Percentiles rank a stretch among this genome's conserved stretches.
Evolutionary conservation across 306 rosid species (phyloP).

Genomic region (Pterocarpus santalinus): DNA sequence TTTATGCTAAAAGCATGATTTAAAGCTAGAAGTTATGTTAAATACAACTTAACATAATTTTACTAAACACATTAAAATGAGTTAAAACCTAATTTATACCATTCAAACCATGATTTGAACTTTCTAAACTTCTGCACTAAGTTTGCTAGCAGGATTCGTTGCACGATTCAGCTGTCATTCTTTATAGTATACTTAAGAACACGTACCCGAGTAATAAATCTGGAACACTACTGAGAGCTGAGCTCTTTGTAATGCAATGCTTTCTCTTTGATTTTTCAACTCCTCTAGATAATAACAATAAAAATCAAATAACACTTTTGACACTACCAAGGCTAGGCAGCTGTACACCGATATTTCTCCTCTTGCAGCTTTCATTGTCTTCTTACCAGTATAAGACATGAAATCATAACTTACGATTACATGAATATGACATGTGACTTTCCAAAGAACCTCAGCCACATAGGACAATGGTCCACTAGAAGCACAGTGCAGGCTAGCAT

Average conservation of each 20-base stretch:
- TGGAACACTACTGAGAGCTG: not conserved
- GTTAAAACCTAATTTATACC: too few species aligned
- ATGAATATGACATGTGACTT: conserved; percentile 24
- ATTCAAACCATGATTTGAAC: too few species aligned
- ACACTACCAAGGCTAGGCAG: not conserved
- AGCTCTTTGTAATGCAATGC: not conserved
- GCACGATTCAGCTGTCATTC: not conserved
- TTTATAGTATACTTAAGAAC: not conserved
- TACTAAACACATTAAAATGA: too few species aligned
- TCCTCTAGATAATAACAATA: not conserved
- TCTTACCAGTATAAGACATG: not conserved
- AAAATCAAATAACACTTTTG: not conserved
- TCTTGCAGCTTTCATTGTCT: not conserved
- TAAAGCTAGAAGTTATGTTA: too few species aligned
- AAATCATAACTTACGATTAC: conserved; percentile 3
- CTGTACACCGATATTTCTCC: not conserved
- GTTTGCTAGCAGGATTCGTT: not conserved
- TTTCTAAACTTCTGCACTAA: too few species aligned
- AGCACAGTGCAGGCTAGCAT: conserved; percentile 30
- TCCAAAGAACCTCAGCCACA: conserved; percentile 47
- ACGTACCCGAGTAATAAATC: not conserved
- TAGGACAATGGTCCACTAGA: conserved; percentile 36
- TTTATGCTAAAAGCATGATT: too few species aligned
- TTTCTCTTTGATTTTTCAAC: not conserved
- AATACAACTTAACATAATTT: too few species aligned